Conservation (phyloP, 1,284 basidiomycete species). For the Trichosporon sp. region DNA sequence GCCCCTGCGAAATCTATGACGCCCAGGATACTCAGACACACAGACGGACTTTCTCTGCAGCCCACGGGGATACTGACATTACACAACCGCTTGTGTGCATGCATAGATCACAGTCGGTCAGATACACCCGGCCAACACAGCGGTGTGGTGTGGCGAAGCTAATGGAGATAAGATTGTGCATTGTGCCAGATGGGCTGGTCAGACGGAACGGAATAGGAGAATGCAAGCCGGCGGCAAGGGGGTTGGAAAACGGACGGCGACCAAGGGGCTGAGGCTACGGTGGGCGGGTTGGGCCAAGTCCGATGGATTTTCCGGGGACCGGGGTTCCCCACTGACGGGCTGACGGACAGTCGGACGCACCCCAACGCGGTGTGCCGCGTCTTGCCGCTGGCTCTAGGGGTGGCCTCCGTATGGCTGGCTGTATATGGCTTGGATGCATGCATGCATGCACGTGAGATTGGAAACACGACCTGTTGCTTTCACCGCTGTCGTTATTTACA, state of each 20-base stretch:
- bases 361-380: not conserved
- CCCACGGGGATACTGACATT: not conserved
- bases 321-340: slow-evolving; percentile 1
- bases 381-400: not conserved
- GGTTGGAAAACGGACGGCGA: slow-evolving; percentile 6
- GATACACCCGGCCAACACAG: not conserved
- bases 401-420: not conserved
- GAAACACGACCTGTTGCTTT: not conserved
- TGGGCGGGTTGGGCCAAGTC: not conserved
- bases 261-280: not conserved
- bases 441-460: not conserved
- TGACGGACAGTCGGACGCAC: not conserved
- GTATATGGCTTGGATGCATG: too few relatives aligned
- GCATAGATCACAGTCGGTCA: not conserved
- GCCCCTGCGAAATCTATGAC: not conserved
- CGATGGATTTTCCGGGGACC: slow-evolving; percentile 13
- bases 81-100: not conserved
- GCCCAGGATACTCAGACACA: not conserved
- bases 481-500: not conserved
- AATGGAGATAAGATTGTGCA: slow-evolving; percentile 8
- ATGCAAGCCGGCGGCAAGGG: not conserved
- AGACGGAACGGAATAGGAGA: not conserved
- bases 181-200: too few relatives aligned
- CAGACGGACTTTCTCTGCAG: not conserved
- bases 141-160: not conserved